Evolutionary conservation across 2,329 filamentous ascomycete genomes (phyloP).

Genomic region (Trichoderma koningiopsis): DNA sequence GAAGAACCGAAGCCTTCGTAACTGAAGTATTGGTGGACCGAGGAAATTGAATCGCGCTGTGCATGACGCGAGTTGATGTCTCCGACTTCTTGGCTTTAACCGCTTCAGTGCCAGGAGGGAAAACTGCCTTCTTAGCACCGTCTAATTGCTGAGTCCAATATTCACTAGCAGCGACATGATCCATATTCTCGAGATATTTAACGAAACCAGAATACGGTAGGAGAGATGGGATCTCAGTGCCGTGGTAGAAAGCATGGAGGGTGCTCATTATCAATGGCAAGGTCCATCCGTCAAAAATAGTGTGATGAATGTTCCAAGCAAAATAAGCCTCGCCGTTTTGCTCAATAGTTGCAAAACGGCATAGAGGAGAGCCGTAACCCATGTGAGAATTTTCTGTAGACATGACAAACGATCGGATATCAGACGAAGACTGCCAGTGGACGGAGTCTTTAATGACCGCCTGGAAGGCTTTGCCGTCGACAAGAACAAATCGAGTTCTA

Average conservation of each 20-base stretch:
- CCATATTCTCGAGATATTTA: conserved; percentile 23
- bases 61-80: conserved; percentile 5
- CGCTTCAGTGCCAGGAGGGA: background rate
- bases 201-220: conserved; percentile 25
- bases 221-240: conserved; percentile 3
- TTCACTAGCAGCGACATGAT: conserved; percentile 2
- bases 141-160: conserved; percentile 24
- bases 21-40: conserved; percentile 22
- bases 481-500: conserved; percentile 30
- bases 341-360: background rate
- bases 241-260: conserved; percentile 6
- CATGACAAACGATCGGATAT: conserved; percentile 15
- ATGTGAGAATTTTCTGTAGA: conserved; percentile 9
- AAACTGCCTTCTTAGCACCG: conserved; percentile 8
- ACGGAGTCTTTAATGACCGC: conserved; percentile 27
- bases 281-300: conserved; percentile 24
- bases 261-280: conserved; percentile 5
- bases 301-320: conserved; percentile 23
- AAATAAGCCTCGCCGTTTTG: conserved; percentile 10
- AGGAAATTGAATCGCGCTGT: conserved; percentile 6
- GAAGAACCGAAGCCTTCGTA: conserved; percentile 32
- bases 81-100: background rate
- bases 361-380: conserved; percentile 14
- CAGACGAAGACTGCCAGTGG: background rate
- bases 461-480: conserved; percentile 24